phyloP scores from a whole-genome alignment of 208 protist species.

The Leishmania tarentolae region DNA sequence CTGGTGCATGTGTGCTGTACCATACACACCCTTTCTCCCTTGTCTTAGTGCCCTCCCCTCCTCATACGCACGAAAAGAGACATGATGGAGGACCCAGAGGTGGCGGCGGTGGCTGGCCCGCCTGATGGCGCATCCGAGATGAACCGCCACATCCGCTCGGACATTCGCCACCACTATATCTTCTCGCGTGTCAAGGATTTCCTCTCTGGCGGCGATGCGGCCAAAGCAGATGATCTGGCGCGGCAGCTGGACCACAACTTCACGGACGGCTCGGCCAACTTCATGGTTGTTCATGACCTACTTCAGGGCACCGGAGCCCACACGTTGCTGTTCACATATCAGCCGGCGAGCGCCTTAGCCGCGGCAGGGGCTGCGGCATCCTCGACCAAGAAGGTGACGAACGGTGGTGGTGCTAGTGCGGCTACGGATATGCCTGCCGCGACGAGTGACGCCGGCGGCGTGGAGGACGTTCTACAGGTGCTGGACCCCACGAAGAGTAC shows the following conservation, averaged over 20 bases:
- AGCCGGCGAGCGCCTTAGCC: slow-evolving; percentile 32
- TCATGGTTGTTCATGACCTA: slow-evolving; percentile 87
- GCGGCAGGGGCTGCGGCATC: slow-evolving; percentile 8
- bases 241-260: slow-evolving; percentile 76
- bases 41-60: no score
- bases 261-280: slow-evolving; percentile 81
- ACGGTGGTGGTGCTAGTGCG: neutral
- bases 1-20: no score
- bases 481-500: slow-evolving; percentile 62
- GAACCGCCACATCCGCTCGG: slow-evolving; percentile 51
- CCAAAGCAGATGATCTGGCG: slow-evolving; percentile 60
- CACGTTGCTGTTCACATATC: slow-evolving; percentile 88
- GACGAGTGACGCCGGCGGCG: neutral
- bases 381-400: slow-evolving; percentile 13
- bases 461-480: slow-evolving; percentile 72
- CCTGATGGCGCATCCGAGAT: slow-evolving; percentile 16
- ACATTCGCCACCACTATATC: slow-evolving; percentile 86
- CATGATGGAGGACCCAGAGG: slow-evolving; percentile 17
- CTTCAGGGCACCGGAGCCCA: slow-evolving; percentile 77
- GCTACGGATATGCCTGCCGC: slow-evolving; percentile 14
- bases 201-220: slow-evolving; percentile 74
- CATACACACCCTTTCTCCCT: neutral
- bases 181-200: slow-evolving; percentile 90
- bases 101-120: neutral
- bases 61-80: neutral